A percentile compares a stretch with the other conserved stretches of the same genome.
Conservation (phyloP, 768 basidiomycete species). For the Kwoniella heveanensis region DNA sequence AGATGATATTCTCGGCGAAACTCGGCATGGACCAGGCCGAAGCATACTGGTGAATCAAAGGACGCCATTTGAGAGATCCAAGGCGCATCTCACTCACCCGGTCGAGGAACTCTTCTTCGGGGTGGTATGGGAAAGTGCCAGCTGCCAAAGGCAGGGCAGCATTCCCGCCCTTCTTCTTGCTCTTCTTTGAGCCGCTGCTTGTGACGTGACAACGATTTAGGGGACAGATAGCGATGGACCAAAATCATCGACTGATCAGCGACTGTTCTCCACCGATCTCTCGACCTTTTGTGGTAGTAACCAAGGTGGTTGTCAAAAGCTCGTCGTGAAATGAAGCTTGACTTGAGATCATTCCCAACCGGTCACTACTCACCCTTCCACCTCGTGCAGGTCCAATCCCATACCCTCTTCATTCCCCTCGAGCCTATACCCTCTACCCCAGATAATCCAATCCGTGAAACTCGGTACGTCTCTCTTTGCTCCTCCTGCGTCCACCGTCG, state of each 20-base stretch:
- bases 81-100: conserved; percentile 60
- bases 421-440: conserved; percentile 78
- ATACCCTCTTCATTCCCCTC: conserved; percentile 70
- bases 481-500: conserved; percentile 69
- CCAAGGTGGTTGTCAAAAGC: too few species aligned
- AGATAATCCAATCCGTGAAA: conserved; percentile 73
- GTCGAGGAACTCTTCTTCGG: conserved; percentile 76
- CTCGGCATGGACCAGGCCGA: too few species aligned
- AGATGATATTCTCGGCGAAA: too few species aligned
- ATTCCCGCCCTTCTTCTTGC: conserved; percentile 57
- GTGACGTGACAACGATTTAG: too few species aligned
- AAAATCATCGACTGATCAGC: too few species aligned
- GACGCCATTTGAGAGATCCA: too few species aligned
- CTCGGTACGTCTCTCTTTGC: conserved; percentile 55
- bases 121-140: conserved; percentile 74
- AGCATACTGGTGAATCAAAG: too few species aligned
- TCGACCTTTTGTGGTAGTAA: too few species aligned
- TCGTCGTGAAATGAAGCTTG: too few species aligned
- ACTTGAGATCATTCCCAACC: too few species aligned
- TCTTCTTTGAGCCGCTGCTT: conserved; percentile 35
- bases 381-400: conserved; percentile 55
- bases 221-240: too few species aligned
- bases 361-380: conserved; percentile 9
- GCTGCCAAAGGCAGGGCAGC: conserved; percentile 38
- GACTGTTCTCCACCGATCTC: too few species aligned